Evolutionary conservation across 257 asterid genomes (phyloP).

Genomic region (Schizonepeta tenuifolia): DNA sequence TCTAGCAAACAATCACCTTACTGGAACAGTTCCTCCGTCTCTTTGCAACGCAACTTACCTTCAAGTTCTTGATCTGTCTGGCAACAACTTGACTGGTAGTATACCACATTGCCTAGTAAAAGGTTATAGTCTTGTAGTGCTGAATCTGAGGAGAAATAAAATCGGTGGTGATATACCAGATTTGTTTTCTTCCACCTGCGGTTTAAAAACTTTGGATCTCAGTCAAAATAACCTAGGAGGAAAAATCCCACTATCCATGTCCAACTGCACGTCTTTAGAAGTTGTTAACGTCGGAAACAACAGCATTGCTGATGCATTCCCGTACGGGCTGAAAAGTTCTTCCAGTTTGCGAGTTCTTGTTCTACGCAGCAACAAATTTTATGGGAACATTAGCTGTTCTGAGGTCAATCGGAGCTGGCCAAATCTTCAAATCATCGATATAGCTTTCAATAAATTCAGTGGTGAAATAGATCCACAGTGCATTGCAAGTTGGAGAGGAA

Average conservation of each 20-base stretch:
- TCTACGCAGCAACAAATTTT: conserved; percentile 51
- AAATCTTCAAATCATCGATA: conserved; percentile 64
- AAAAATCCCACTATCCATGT: conserved; percentile 44
- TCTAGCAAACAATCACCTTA: conserved; percentile 42
- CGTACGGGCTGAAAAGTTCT: conserved; percentile 40
- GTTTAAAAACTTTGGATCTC: conserved; percentile 47
- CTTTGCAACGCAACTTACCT: conserved; percentile 43
- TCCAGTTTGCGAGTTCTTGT: conserved; percentile 59
- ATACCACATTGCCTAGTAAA: conserved; percentile 48
- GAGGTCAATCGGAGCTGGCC: conserved; percentile 48
- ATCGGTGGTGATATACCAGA: conserved; percentile 42
- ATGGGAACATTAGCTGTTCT: conserved; percentile 50
- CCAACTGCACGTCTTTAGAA: conserved; percentile 46
- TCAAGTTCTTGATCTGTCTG: conserved; percentile 54
- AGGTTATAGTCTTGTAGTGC: conserved; percentile 29
- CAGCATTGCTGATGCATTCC: conserved; percentile 40
- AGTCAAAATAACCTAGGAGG: conserved; percentile 47
- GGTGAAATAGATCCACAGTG: conserved; percentile 42
- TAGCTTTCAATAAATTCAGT: conserved; percentile 57
- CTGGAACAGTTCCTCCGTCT: conserved; percentile 46
- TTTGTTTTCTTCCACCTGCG: conserved; percentile 33
- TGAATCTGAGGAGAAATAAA: conserved; percentile 46
- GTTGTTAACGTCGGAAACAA: conserved; percentile 51
- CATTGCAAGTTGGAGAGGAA: conserved; percentile 50
- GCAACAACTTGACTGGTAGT: conserved; percentile 40